Conservation (phyloP, 1,139 yeast genomes). For the Kodamaea sp. region DNA sequence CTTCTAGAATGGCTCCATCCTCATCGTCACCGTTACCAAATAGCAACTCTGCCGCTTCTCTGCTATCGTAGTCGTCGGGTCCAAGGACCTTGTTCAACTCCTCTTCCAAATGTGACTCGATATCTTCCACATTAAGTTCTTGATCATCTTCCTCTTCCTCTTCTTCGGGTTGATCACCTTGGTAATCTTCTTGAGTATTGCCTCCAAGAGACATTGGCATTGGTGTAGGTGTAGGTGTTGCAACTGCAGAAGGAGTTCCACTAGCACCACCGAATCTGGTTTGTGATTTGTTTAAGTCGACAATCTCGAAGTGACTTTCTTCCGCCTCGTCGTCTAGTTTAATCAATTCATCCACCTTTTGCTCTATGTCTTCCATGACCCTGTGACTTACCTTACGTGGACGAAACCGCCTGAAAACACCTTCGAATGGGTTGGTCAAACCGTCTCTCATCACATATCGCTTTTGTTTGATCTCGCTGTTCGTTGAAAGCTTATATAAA, state of each 20-base stretch:
- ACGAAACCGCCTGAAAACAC: conserved; percentile 50
- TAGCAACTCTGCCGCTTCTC: conserved; percentile 9
- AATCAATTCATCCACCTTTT: conserved; percentile 74
- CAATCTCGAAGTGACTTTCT: conserved; percentile 73
- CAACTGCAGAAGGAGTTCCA: conserved; percentile 27
- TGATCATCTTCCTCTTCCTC: conserved; percentile 15
- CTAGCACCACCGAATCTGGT: conserved; percentile 18
- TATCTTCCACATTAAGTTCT: conserved; percentile 21
- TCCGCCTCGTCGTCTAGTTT: conserved; percentile 82
- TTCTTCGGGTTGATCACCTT: conserved; percentile 2
- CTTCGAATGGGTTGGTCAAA: conserved; percentile 69
- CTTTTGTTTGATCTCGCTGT: conserved; percentile 41
- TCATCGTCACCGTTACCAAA: conserved; percentile 13
- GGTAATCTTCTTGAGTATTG: conserved; percentile 18
- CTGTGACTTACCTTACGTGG: conserved; percentile 51
- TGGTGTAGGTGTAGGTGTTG: conserved; percentile 20
- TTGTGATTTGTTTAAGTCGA: conserved; percentile 48
- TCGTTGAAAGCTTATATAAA: conserved; percentile 42
- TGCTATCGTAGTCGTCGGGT: conserved; percentile 10
- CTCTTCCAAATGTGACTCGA: conserved; percentile 31
- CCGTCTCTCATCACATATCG: conserved; percentile 72
- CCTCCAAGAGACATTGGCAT: conserved; percentile 1
- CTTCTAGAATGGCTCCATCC: conserved; percentile 14
- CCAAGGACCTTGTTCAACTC: conserved; percentile 46
- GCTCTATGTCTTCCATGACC: conserved; percentile 68